phyloP scores from a whole-genome alignment of 768 basidiomycete genomes.

The Tylopilus plumbeoviolaceoides region DNA sequence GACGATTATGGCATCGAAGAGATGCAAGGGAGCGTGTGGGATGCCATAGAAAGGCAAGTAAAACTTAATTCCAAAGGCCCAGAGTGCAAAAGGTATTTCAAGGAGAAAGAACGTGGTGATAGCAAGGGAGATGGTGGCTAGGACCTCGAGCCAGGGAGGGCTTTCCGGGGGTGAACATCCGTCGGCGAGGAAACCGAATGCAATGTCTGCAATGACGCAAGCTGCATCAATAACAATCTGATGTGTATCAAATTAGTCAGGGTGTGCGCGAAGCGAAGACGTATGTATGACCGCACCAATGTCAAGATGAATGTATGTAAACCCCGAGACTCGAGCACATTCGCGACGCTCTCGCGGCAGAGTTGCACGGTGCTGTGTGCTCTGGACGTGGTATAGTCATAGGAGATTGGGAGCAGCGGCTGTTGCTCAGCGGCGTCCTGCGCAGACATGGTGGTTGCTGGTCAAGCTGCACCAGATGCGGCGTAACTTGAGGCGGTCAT shows the following conservation, averaged over 20 bases:
- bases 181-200: constrained; percentile 59
- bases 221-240: constrained; percentile 61
- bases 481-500: neutral
- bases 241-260: constrained; percentile 11
- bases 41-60: constrained; percentile 59
- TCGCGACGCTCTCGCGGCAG: constrained; percentile 37
- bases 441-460: constrained; percentile 30
- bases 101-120: constrained; percentile 73
- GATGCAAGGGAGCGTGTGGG: constrained; percentile 58
- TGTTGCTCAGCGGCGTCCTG: constrained; percentile 44
- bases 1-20: constrained; percentile 71
- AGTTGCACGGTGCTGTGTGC: constrained; percentile 1
- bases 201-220: constrained; percentile 71
- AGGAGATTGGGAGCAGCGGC: constrained; percentile 39
- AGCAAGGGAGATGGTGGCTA: constrained; percentile 56
- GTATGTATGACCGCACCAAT: constrained; percentile 42
- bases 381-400: constrained; percentile 14
- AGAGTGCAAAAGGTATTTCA: constrained; percentile 71
- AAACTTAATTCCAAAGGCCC: constrained; percentile 58
- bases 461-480: constrained; percentile 11
- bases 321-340: constrained; percentile 46
- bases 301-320: constrained; percentile 57
- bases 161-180: constrained; percentile 42
- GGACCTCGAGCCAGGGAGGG: constrained; percentile 60
- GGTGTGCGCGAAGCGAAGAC: constrained; percentile 15